Percentiles rank a stretch among this genome's conserved stretches.
Conservation (phyloP, 306 rosid genomes). For the Ormosia semicastrata region DNA sequence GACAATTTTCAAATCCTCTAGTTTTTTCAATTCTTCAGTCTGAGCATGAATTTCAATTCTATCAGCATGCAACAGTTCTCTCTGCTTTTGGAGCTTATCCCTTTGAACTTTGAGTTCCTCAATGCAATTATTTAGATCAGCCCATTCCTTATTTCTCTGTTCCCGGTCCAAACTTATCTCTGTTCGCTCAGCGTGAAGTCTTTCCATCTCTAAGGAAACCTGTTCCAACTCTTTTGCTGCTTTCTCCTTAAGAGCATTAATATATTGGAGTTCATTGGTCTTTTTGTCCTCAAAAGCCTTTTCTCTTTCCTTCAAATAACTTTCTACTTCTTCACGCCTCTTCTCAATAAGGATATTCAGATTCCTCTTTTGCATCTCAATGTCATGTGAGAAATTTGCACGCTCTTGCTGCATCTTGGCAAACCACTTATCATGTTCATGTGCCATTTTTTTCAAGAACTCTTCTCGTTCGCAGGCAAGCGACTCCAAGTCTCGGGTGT, state of each 20-base stretch:
- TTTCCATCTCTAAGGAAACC: slow-evolving; percentile 73
- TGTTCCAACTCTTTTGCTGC: slow-evolving; percentile 69
- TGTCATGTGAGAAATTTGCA: slow-evolving; percentile 68
- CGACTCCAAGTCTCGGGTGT: slow-evolving; percentile 55
- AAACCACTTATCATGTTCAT: slow-evolving; percentile 83
- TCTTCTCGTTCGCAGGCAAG: slow-evolving; percentile 79
- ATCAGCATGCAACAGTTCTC: slow-evolving; percentile 84
- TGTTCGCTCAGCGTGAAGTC: slow-evolving; percentile 70
- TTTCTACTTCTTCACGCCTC: slow-evolving; percentile 87
- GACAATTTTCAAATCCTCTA: slow-evolving; percentile 61
- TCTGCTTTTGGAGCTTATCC: slow-evolving; percentile 81
- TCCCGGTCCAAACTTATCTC: slow-evolving; percentile 86
- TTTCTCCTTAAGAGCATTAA: slow-evolving; percentile 69
- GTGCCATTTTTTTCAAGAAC: slow-evolving; percentile 79
- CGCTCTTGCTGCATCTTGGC: slow-evolving; percentile 88
- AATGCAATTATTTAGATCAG: slow-evolving; percentile 75
- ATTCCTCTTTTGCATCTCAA: slow-evolving; percentile 73
- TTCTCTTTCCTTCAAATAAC: slow-evolving; percentile 71
- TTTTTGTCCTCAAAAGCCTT: slow-evolving; percentile 74
- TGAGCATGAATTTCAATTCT: slow-evolving; percentile 67
- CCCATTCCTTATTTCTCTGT: slow-evolving; percentile 82
- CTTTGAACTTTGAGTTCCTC: slow-evolving; percentile 88
- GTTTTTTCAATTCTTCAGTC: slow-evolving; percentile 70
- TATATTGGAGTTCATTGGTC: slow-evolving; percentile 57
- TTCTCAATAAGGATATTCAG: slow-evolving; percentile 78